A percentile compares a stretch with the other conserved stretches of the same genome.
phyloP scores from a whole-genome alignment of 163 green algal genomes.

The Prototheca cutis region DNA sequence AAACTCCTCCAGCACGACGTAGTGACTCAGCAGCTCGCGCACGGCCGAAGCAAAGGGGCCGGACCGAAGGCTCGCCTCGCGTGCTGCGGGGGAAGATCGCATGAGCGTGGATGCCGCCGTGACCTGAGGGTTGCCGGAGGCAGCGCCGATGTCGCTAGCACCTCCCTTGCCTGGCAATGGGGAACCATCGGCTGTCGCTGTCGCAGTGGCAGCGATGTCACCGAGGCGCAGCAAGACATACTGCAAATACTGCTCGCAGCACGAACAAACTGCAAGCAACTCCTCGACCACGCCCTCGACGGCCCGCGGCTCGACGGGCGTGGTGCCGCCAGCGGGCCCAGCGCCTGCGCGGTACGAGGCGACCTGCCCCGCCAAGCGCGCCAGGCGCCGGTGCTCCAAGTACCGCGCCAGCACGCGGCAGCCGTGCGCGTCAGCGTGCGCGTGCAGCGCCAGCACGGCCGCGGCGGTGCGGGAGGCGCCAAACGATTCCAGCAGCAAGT shows the following conservation, averaged over 20 bases:
- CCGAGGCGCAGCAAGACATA: constrained; percentile 73
- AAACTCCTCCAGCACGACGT: constrained; percentile 85
- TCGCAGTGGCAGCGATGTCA: constrained; percentile 18
- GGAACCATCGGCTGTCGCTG: too few relatives aligned
- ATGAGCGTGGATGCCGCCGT: too few relatives aligned
- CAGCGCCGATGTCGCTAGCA: too few relatives aligned
- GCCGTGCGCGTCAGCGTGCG: constrained; percentile 46
- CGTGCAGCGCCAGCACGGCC: constrained; percentile 32
- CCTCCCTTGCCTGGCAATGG: too few relatives aligned
- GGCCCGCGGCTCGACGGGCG: constrained; percentile 36
- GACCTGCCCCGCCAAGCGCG: constrained; percentile 31
- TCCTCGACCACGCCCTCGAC: constrained; percentile 61
- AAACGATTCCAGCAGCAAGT: constrained; percentile 8
- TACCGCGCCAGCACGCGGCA: constrained; percentile 46
- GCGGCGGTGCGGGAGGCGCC: constrained; percentile 10
- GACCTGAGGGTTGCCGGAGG: too few relatives aligned
- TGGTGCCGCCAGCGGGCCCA: not conserved
- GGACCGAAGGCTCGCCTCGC: constrained; percentile 13
- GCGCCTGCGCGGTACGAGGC: not conserved
- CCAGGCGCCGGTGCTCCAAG: constrained; percentile 40
- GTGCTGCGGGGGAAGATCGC: too few relatives aligned
- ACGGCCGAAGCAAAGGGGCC: constrained; percentile 49
- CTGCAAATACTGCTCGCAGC: constrained; percentile 75
- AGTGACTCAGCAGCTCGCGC: constrained; percentile 74
- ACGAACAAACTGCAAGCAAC: constrained; percentile 56